Conservation (phyloP, 2,329 filamentous ascomycete genomes). For the Eurotiales sp. region DNA sequence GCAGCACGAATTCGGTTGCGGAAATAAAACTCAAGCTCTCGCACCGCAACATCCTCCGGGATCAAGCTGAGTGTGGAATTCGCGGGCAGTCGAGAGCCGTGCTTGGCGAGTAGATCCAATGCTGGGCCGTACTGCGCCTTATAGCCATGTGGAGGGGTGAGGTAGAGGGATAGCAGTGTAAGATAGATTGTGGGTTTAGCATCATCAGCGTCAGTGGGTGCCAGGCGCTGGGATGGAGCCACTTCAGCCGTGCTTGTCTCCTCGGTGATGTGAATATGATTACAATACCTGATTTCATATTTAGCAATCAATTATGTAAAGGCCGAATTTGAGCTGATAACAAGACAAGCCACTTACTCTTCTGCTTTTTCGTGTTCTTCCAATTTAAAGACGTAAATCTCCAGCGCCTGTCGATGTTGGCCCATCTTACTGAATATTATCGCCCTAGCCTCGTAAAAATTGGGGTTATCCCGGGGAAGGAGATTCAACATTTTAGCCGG, state of each 20-base stretch:
- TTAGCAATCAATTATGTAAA: slow-evolving; percentile 13
- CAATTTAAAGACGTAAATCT: slow-evolving; percentile 96
- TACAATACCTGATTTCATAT: slow-evolving; percentile 66
- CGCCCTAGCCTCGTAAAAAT: slow-evolving; percentile 85
- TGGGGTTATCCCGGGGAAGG: slow-evolving; percentile 74
- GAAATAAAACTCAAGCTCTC: slow-evolving; percentile 85
- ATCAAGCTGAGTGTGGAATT: slow-evolving; percentile 82
- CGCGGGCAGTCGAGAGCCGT: slow-evolving; percentile 86
- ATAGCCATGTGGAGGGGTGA: slow-evolving; percentile 72
- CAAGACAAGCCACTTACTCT: slow-evolving; percentile 58
- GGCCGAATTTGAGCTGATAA: slow-evolving; percentile 11
- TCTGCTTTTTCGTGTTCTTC: slow-evolving; percentile 84
- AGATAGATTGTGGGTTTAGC: slow-evolving; percentile 79
- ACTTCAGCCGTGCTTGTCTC: slow-evolving; percentile 39
- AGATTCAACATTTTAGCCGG: slow-evolving; percentile 70
- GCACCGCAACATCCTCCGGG: slow-evolving; percentile 72
- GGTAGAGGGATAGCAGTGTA: slow-evolving; percentile 81
- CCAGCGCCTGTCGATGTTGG: slow-evolving; percentile 89
- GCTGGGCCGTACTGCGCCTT: slow-evolving; percentile 72
- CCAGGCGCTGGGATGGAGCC: slow-evolving; percentile 33
- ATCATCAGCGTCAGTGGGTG: slow-evolving; percentile 50
- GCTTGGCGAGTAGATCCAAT: slow-evolving; percentile 80
- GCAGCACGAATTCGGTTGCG: slow-evolving; percentile 81
- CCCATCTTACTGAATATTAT: slow-evolving; percentile 93
- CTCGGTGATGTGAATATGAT: slow-evolving; percentile 68